These are phyloP conservation scores for Cicer arietinum DNA, from an alignment of 306 rosid species.

Conservation along the genomic window DNA sequence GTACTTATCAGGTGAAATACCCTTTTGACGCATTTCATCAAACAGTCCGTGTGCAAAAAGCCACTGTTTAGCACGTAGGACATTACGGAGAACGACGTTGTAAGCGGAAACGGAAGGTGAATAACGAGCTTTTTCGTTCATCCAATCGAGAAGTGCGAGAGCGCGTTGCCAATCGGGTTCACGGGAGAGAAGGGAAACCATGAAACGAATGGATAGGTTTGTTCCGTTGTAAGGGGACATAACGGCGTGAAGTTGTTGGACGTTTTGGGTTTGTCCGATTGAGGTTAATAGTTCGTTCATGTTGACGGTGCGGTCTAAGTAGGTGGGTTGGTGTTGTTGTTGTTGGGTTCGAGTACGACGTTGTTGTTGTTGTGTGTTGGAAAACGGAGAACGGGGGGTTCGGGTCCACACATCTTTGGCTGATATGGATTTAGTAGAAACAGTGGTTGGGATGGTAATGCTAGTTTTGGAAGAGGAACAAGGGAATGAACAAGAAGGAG, in stretches of 20 bases:
- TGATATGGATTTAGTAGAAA: constrained; percentile 28
- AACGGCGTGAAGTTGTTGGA: constrained; percentile 64
- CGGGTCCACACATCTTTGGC: constrained; percentile 68
- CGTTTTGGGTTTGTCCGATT: constrained; percentile 63
- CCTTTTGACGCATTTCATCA: constrained; percentile 88
- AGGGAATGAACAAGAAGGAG: constrained; percentile 42
- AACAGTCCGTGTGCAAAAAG: constrained; percentile 87
- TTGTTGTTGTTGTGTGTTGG: constrained; percentile 36
- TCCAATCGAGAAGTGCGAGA: constrained; percentile 87
- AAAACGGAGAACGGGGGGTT: constrained; percentile 43
- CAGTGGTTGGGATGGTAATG: neutral
- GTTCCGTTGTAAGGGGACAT: constrained; percentile 67
- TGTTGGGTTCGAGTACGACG: constrained; percentile 42
- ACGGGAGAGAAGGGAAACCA: constrained; percentile 81
- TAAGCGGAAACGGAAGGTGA: constrained; percentile 80
- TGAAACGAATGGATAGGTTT: constrained; percentile 78
- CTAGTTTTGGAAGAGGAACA: constrained; percentile 31
- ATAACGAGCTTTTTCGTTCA: constrained; percentile 75
- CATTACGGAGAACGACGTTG: constrained; percentile 84
- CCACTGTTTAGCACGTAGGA: constrained; percentile 83
- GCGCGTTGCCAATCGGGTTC: constrained; percentile 93
- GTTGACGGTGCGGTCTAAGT: constrained; percentile 76
- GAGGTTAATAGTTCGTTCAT: constrained; percentile 73
- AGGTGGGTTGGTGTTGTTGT: constrained; percentile 21
- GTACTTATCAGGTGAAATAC: constrained; percentile 84